Evolutionary conservation across 2,329 filamentous ascomycete genomes (phyloP).

Genomic region (Raffaelea ambrosiae): DNA sequence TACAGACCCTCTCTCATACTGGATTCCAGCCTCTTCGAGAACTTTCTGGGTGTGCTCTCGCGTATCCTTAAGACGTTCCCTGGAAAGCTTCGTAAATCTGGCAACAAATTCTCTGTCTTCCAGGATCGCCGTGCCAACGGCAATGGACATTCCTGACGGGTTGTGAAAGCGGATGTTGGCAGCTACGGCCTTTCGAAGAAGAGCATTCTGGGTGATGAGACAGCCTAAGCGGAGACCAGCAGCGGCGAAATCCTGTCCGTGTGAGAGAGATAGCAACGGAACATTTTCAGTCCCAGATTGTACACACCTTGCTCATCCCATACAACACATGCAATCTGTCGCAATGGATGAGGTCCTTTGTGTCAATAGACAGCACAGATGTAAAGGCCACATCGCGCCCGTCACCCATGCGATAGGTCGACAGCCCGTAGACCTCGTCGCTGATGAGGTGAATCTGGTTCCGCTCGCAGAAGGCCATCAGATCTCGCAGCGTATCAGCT

Average conservation of each 20-base stretch:
- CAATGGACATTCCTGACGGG: slow-evolving; percentile 33
- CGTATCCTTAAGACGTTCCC: slow-evolving; percentile 27
- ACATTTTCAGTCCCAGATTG: too few species aligned
- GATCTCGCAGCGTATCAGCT: slow-evolving; percentile 4
- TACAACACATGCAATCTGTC: slow-evolving; percentile 41
- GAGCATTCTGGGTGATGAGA: slow-evolving; percentile 30
- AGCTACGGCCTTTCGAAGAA: slow-evolving; percentile 25
- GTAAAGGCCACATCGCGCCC: slow-evolving; percentile 30
- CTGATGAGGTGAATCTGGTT: slow-evolving; percentile 44
- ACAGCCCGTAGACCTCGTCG: slow-evolving; percentile 51
- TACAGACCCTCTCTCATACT: slow-evolving; percentile 15
- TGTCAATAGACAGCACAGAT: slow-evolving; percentile 38
- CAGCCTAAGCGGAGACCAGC: slow-evolving; percentile 42
- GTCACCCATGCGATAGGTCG: slow-evolving; percentile 26
- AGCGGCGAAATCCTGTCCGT: slow-evolving; percentile 44
- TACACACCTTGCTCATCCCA: slow-evolving; percentile 23
- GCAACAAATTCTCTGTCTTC: slow-evolving; percentile 35
- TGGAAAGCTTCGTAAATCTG: slow-evolving; percentile 32
- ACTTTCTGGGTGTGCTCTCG: slow-evolving; percentile 28
- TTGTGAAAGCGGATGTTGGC: slow-evolving; percentile 37
- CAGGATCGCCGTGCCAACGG: slow-evolving; percentile 34
- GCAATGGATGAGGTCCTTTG: slow-evolving; percentile 32
- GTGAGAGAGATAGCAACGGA: too few species aligned
- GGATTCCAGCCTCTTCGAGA: slow-evolving; percentile 31
- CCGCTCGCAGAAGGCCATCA: slow-evolving; percentile 41